A percentile compares a stretch with the other conserved stretches of the same genome.
phyloP scores from a whole-genome alignment of 2,329 filamentous ascomycete genomes.

The Cladosporium sphaerospermum region DNA sequence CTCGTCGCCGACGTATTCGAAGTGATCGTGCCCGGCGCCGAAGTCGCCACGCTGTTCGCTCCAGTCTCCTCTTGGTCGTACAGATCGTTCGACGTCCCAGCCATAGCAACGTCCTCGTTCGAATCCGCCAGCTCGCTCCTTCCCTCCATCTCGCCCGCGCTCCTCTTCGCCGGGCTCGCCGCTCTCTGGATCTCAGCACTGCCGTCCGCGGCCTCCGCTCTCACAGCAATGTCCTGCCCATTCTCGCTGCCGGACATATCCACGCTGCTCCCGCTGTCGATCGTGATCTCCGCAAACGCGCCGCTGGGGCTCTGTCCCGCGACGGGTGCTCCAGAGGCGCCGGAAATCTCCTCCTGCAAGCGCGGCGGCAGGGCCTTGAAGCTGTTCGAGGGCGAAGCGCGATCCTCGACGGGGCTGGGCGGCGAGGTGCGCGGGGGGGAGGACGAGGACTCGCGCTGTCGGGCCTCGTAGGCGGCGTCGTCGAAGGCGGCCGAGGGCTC shows the following conservation, averaged over 20 bases:
- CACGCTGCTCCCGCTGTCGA: slow-evolving; percentile 35
- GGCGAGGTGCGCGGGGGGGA: slow-evolving; percentile 1
- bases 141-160: slow-evolving; percentile 49
- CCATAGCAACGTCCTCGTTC: slow-evolving; percentile 11
- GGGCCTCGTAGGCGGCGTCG: slow-evolving; percentile 6
- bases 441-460: slow-evolving; percentile 10
- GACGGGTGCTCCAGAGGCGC: slow-evolving; percentile 12
- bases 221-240: slow-evolving; percentile 15
- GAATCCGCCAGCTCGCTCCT: slow-evolving; percentile 10
- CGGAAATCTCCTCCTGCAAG: slow-evolving; percentile 45
- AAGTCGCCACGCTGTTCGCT: slow-evolving; percentile 12
- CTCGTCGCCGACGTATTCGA: slow-evolving; percentile 20
- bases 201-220: slow-evolving; percentile 15
- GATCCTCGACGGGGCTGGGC: slow-evolving; percentile 9
- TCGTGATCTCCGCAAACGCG: slow-evolving; percentile 24
- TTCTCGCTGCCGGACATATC: slow-evolving; percentile 37
- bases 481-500: slow-evolving; percentile 1
- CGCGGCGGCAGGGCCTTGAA: slow-evolving; percentile 48
- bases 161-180: slow-evolving; percentile 46
- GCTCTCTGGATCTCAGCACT: slow-evolving; percentile 25
- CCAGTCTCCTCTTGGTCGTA: slow-evolving; percentile 5
- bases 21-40: slow-evolving; percentile 11
- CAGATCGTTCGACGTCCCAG: slow-evolving; percentile 8
- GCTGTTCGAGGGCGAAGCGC: slow-evolving; percentile 14
- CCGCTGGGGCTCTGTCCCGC: slow-evolving; percentile 27